These are phyloP conservation scores for Lentinula guzmanii DNA, from an alignment of 768 basidiomycete genomes.

Conservation along the genomic window DNA sequence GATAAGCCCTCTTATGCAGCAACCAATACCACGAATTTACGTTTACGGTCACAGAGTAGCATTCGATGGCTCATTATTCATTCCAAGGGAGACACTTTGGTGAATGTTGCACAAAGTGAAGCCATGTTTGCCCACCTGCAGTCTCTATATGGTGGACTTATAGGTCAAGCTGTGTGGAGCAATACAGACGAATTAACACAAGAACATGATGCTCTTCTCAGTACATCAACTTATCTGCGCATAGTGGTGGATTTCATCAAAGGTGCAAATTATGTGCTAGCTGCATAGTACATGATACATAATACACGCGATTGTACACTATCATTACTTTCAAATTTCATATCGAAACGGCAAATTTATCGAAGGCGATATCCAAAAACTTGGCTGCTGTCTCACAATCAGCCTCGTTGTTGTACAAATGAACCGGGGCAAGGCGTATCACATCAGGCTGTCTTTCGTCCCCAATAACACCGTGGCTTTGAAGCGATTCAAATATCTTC, in stretches of 20 bases:
- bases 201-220: conserved; percentile 53
- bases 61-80: conserved; percentile 71
- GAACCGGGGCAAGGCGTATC: conserved; percentile 80
- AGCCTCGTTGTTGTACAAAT: conserved; percentile 78
- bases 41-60: conserved; percentile 26
- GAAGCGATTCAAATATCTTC: conserved; percentile 54
- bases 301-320: neutral
- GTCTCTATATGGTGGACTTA: conserved; percentile 23
- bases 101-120: conserved; percentile 58
- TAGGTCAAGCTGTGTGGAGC: conserved; percentile 14
- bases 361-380: conserved; percentile 57
- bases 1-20: conserved; percentile 36
- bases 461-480: conserved; percentile 74
- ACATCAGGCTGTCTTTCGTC: conserved; percentile 92
- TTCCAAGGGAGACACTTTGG: conserved; percentile 63
- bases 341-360: conserved; percentile 13
- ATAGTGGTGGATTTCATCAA: conserved; percentile 38
- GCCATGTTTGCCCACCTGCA: conserved; percentile 52
- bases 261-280: neutral
- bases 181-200: conserved; percentile 35
- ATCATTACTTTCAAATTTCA: neutral
- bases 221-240: conserved; percentile 34
- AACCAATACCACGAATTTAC: conserved; percentile 39
- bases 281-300: neutral
- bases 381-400: conserved; percentile 72